phyloP scores from a whole-genome alignment of 108 stramenopile genomes.

The Mayamaea pseudoterrestris region DNA sequence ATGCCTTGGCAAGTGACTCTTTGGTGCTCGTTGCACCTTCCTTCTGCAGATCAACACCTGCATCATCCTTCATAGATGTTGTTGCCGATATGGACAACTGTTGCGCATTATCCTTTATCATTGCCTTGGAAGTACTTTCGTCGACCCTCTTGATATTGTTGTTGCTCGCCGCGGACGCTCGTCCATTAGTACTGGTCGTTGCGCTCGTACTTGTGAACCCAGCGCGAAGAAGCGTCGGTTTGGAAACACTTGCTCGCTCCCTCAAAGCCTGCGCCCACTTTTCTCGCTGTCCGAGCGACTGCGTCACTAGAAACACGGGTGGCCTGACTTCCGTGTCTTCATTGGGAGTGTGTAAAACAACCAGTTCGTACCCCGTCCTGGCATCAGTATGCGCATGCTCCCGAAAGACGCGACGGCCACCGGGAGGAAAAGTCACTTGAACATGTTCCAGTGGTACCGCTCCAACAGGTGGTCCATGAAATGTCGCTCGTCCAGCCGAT shows the following conservation, averaged over 20 bases:
- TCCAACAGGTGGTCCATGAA: conserved; percentile 38
- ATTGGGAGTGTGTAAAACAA: conserved; percentile 28
- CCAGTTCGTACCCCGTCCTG: conserved; percentile 64
- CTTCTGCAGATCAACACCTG: conserved; percentile 14
- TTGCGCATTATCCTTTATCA: too few relatives aligned
- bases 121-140: too few relatives aligned
- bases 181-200: conserved; percentile 6
- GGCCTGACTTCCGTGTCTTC: conserved; percentile 10
- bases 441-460: conserved; percentile 59
- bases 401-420: conserved; percentile 75
- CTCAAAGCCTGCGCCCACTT: conserved; percentile 55
- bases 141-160: too few relatives aligned
- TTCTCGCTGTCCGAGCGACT: conserved; percentile 44
- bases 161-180: neutral
- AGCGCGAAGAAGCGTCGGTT: conserved; percentile 21
- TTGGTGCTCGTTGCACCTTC: too few relatives aligned
- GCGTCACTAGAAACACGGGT: conserved; percentile 52
- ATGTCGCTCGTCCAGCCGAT: conserved; percentile 21
- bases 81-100: too few relatives aligned
- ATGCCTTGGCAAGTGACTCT: too few relatives aligned
- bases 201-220: conserved; percentile 5
- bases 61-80: conserved; percentile 11
- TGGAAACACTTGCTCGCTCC: conserved; percentile 24
- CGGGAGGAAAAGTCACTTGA: conserved; percentile 61
- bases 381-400: conserved; percentile 76